A percentile compares a stretch with the other conserved stretches of the same genome.
Conservation (phyloP, 345 rosid species). For the Syzygium aqueum region DNA sequence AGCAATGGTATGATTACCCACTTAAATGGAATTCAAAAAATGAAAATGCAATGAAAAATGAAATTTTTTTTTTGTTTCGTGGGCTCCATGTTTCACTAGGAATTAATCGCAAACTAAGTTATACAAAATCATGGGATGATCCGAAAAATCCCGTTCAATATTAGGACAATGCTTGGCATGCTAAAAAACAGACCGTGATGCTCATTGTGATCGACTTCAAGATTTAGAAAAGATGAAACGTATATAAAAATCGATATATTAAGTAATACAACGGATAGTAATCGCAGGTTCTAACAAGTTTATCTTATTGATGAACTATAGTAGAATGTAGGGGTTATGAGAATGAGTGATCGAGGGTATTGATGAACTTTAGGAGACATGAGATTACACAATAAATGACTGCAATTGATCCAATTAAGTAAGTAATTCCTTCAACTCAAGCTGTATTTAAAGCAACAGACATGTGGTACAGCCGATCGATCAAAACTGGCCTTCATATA, state of each 20-base stretch:
- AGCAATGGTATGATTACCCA: too few species aligned
- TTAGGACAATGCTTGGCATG: not conserved
- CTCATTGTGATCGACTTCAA: not conserved
- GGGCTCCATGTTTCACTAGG: not conserved
- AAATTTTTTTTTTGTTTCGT: not conserved
- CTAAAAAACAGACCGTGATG: not conserved
- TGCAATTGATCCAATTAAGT: not conserved
- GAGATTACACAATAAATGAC: not conserved
- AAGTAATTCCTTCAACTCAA: not conserved
- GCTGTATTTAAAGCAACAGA: not conserved
- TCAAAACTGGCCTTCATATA: not conserved
- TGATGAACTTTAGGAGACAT: not conserved
- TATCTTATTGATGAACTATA: not conserved
- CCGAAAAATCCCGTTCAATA: not conserved
- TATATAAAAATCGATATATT: not conserved
- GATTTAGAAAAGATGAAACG: not conserved
- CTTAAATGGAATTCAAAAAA: too few species aligned
- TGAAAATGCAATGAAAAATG: too few species aligned
- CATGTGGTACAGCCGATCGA: fast-evolving
- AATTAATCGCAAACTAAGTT: not conserved
- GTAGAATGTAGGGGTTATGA: not conserved
- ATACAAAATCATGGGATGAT: not conserved
- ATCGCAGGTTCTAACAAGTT: not conserved
- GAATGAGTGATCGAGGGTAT: not conserved
- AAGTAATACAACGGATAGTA: not conserved